Conservation (phyloP, 345 rosid species). For the Pistacia atlantica region DNA sequence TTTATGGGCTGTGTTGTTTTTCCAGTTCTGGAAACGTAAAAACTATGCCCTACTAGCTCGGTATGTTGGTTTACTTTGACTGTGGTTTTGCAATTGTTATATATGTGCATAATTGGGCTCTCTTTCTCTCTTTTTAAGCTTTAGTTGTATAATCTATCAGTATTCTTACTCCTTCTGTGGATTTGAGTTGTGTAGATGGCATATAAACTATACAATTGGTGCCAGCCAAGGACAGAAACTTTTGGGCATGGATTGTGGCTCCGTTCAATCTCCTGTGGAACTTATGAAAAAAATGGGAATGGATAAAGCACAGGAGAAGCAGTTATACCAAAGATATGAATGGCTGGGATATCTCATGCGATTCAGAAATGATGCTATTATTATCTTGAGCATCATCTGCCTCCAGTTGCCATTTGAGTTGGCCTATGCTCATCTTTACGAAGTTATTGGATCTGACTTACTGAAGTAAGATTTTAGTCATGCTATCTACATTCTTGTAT, state of each 20-base stretch:
- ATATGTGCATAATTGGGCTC: neutral
- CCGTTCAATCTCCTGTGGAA: conserved; percentile 52
- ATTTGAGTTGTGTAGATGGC: conserved; percentile 59
- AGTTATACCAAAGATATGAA: conserved; percentile 80
- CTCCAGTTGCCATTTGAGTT: conserved; percentile 98
- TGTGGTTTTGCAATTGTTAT: neutral
- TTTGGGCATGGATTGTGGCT: conserved; percentile 61
- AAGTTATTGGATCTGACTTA: conserved; percentile 54
- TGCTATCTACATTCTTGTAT: neutral
- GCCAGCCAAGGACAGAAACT: conserved; percentile 58
- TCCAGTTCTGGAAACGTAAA: conserved; percentile 97
- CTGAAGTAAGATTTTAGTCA: conserved; percentile 54
- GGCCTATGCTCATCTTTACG: conserved; percentile 91
- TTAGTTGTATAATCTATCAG: neutral
- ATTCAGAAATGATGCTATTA: conserved; percentile 71
- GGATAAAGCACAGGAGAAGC: conserved; percentile 62
- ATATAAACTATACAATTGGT: conserved; percentile 65
- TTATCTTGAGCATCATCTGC: conserved; percentile 77
- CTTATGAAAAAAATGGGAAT: conserved; percentile 40
- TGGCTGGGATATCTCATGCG: conserved; percentile 78
- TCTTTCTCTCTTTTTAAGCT: neutral
- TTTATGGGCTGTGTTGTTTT: conserved; percentile 86
- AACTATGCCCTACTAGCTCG: conserved; percentile 77
- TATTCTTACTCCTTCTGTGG: neutral
- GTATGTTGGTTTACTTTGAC: conserved; percentile 31